Evolutionary conservation across 352 stramenopile genomes (phyloP), one percentile per base, ranked within the genome.

Genomic region (Nothophytophthora sp.): DNA sequence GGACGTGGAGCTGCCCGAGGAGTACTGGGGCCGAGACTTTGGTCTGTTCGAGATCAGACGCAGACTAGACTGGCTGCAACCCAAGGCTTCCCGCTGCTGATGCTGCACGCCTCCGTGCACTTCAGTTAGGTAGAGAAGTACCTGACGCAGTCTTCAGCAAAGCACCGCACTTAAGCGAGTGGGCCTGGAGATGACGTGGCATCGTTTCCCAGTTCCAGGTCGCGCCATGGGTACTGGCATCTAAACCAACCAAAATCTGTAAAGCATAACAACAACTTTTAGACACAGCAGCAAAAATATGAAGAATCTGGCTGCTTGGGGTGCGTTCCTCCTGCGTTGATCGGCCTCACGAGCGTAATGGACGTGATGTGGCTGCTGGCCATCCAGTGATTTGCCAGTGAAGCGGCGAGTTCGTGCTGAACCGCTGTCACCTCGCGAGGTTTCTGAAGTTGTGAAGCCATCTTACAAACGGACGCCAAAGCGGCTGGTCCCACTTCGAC

Each of bases 1-100:
- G 7, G 81, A 90, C 50, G 63, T 73, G 13, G 57, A 81, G 39
- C 54, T 94, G 9, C 68, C 68, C 11, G 34, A 40, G 23, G 73
- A 80, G 15, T 86, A 76, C 55, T 76, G 73, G 42, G 75, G 83
- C 32, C 88, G 86, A 49, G 83, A 94, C 52, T 94, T 92, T 67
- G 83, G 73, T 8, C 48, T 94, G 13, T 92, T 94, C 43, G 67
- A 92, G 50, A 88, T 94, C 51, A 67, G 60, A 1, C 71, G 73
- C 2, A 33, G 51, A 10, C 47, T 45, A 5, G 32, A 58, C 27
- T 50, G 45, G 40, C 25, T 23, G 41, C 37, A 40, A 39, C 24
- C 36, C 18, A 46, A 28, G n/a, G n/a, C n/a, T n/a, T n/a, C n/a
- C n/a, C n/a, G n/a, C n/a, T n/a, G n/a, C n/a, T n/a, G n/a, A n/a